Base-by-base conservation (phyloP, 148 eudicot species). In the Tetragonia tetragonoides region DNA sequence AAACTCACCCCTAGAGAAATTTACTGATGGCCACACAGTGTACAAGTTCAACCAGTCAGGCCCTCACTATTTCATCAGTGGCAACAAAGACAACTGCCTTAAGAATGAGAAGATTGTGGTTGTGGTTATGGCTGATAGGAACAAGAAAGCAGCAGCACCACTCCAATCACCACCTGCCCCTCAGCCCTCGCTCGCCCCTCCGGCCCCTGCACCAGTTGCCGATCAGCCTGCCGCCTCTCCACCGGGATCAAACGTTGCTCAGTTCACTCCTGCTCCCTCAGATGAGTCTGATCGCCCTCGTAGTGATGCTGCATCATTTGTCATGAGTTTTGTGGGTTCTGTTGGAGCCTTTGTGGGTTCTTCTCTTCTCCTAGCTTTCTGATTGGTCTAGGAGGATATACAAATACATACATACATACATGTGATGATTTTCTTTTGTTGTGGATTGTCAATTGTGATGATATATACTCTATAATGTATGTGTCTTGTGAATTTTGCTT, bases 21-120 rank as follows among this genome's bases (percentile, higher is more conserved):
- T 66, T 82, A 80, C 83, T 1, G 92, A 92, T 60, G 98, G 98
- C 0, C 90, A 88, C 85, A 90, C 95, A 3, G 88, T 79, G 42
- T 74, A 83, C 85, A 87, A 86, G 74, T 77, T 94, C 73, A 59
- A 68, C 53, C 80, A 86, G 16, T 92, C 98, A 3, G 98, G 98
- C 3, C 91, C 95, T 21, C 73, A 83, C 84, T 94, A 90, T 87
- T 94, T 94, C 95, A 89, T 94, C 28, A 92, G 97, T 64, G 97
- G 98, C 18, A 82, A 88, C 62, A 77, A 82, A 59, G 93, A 92
- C 40, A 84, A 88, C 76, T 94, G 98, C 60, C 85, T 68, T 67
- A 92, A 90, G 77, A 92, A 94, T 23, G 91, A 94, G 76, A 94
- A 92, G 84, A 38, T 94, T 79, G 63, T 70, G 1, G 86, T 90